These are phyloP conservation scores for Taphrina confusa DNA, from an alignment of 1,139 yeast species.

Conservation along the genomic window DNA sequence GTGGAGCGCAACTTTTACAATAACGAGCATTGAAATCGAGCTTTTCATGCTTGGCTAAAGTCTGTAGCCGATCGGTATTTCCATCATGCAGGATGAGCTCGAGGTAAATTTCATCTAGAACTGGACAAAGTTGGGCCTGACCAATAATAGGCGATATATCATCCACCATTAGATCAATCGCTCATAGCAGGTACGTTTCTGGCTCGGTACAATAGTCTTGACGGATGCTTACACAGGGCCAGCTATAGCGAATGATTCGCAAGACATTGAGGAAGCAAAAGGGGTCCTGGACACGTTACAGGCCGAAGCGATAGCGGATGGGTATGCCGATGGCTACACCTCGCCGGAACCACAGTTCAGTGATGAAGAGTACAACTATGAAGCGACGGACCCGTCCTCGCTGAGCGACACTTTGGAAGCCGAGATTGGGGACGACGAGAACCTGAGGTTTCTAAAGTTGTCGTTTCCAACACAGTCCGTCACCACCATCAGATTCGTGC, in stretches of 20 bases:
- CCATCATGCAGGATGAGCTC: slow-evolving; percentile 20
- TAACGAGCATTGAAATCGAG: no score
- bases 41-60: no score
- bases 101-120: slow-evolving; percentile 1
- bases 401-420: slow-evolving; percentile 1
- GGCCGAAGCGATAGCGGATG: slow-evolving; percentile 28
- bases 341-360: background rate
- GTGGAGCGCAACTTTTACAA: background rate
- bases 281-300: slow-evolving; percentile 25
- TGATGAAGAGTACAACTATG: background rate
- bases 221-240: no score
- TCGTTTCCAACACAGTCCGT: slow-evolving; percentile 30
- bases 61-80: no score
- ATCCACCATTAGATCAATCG: slow-evolving; percentile 25
- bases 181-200: slow-evolving; percentile 26
- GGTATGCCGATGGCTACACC: background rate
- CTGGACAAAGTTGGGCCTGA: background rate
- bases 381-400: slow-evolving; percentile 2
- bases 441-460: slow-evolving; percentile 27
- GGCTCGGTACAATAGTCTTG: no score
- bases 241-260: slow-evolving; percentile 35
- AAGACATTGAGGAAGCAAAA: slow-evolving; percentile 29
- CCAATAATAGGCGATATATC: slow-evolving; percentile 12
- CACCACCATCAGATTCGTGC: slow-evolving; percentile 28
- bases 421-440: slow-evolving; percentile 20